A percentile compares a stretch with the other conserved stretches of the same genome.
Evolutionary conservation across 331 rosid species (phyloP).

Genomic region (Acacia pycnantha): DNA sequence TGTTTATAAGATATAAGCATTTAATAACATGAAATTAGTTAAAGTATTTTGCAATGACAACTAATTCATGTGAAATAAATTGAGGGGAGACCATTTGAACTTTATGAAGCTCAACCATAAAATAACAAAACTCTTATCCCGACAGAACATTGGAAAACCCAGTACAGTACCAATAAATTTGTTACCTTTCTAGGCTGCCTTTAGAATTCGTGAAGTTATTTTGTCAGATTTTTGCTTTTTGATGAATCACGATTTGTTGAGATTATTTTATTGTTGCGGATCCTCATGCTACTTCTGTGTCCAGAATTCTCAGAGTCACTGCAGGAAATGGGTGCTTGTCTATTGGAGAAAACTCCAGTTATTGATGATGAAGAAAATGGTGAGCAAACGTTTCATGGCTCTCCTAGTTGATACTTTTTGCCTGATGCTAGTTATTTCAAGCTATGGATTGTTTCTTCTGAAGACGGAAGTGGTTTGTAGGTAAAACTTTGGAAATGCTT

Average conservation of each 20-base stretch:
- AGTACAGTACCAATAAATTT: not conserved
- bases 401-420: conserved; percentile 18
- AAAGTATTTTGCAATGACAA: not conserved
- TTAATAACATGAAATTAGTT: not conserved
- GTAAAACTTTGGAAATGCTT: conserved; percentile 65
- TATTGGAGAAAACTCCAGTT: conserved; percentile 62
- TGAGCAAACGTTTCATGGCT: conserved; percentile 36
- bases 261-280: not conserved
- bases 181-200: not conserved
- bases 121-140: not conserved
- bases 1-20: not conserved
- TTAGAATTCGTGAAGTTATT: not conserved
- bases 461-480: conserved; percentile 48
- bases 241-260: not conserved
- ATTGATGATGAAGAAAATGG: conserved; percentile 73
- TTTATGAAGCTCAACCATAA: not conserved
- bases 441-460: conserved; percentile 30
- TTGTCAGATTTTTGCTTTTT: not conserved
- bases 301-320: conserved; percentile 88
- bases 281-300: conserved; percentile 22
- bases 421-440: conserved; percentile 23
- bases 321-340: conserved; percentile 80
- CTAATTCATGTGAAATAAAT: not conserved
- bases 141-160: not conserved
- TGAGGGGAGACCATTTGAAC: not conserved